These are phyloP conservation scores for Candida verbasci DNA, from an alignment of 805 yeast genomes.

Conservation along the genomic window DNA sequence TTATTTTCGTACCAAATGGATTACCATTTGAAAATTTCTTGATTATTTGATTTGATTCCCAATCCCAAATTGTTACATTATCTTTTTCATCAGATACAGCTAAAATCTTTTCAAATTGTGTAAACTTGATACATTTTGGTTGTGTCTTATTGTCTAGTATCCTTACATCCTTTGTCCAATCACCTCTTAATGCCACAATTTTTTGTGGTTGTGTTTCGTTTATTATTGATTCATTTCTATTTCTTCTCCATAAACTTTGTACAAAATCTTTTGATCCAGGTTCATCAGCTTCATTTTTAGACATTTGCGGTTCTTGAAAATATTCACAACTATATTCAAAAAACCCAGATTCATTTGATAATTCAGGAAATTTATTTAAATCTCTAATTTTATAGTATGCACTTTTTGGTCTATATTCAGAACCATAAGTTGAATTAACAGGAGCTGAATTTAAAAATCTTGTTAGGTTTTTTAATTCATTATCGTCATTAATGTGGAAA, in stretches of 20 bases:
- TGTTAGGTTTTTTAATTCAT: conserved; percentile 33
- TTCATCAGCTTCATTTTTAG: conserved; percentile 77
- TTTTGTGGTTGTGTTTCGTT: conserved; percentile 90
- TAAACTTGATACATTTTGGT: conserved; percentile 72
- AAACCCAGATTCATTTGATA: conserved; percentile 60
- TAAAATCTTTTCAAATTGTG: conserved; percentile 86
- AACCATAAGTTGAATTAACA: conserved; percentile 30
- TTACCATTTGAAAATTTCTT: conserved; percentile 77
- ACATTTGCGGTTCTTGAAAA: conserved; percentile 95
- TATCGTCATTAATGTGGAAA: conserved; percentile 38
- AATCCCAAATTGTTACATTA: conserved; percentile 81
- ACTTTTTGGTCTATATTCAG: conserved; percentile 52
- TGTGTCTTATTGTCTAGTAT: conserved; percentile 70
- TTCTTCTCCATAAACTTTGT: conserved; percentile 81
- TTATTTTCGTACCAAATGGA: conserved; percentile 82
- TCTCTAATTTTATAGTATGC: conserved; percentile 47
- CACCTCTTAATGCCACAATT: conserved; percentile 73
- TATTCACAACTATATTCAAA: conserved; percentile 81
- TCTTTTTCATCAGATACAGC: conserved; percentile 82
- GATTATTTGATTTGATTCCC: conserved; percentile 58
- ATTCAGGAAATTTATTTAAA: conserved; percentile 29
- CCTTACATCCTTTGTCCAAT: conserved; percentile 68
- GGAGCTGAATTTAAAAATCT: conserved; percentile 36
- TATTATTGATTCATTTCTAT: conserved; percentile 81
- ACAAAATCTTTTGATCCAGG: conserved; percentile 87